Evolutionary conservation across 1,139 yeast genomes (phyloP).

Genomic region (Blastobotrys ciferrii): DNA sequence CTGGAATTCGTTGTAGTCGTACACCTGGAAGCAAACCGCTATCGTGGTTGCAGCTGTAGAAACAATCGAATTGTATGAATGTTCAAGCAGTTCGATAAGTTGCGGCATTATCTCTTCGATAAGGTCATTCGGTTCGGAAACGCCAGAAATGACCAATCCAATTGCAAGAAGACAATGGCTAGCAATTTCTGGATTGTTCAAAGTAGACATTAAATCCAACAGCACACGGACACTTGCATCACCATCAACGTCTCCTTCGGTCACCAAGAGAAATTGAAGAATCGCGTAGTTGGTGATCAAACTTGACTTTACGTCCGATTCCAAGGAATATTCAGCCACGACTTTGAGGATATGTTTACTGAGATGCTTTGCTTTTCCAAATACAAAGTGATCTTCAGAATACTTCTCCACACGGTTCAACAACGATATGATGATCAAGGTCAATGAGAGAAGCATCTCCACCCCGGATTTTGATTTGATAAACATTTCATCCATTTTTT

Average conservation of each 20-base stretch:
- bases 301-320: not conserved
- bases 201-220: not conserved
- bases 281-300: not conserved
- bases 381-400: not conserved
- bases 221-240: not conserved
- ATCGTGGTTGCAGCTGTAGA: not conserved
- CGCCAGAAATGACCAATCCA: not conserved
- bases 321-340: not conserved
- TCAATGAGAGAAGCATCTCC: not conserved
- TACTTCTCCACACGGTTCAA: not conserved
- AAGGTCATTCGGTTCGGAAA: not conserved
- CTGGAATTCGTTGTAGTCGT: not conserved
- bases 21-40: not conserved
- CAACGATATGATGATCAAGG: not conserved
- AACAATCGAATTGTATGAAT: not conserved
- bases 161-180: not conserved
- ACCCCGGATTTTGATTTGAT: not conserved
- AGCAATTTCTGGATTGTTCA: not conserved
- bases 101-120: not conserved
- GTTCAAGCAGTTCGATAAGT: not conserved
- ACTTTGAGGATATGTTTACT: not conserved
- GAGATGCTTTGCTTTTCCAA: not conserved
- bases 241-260: not conserved
- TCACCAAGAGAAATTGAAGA: not conserved
- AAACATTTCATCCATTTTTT: not conserved